These are phyloP conservation scores for Edaphochlamys debaryana DNA, from an alignment of 139 green algal genomes.

Conservation along the genomic window DNA sequence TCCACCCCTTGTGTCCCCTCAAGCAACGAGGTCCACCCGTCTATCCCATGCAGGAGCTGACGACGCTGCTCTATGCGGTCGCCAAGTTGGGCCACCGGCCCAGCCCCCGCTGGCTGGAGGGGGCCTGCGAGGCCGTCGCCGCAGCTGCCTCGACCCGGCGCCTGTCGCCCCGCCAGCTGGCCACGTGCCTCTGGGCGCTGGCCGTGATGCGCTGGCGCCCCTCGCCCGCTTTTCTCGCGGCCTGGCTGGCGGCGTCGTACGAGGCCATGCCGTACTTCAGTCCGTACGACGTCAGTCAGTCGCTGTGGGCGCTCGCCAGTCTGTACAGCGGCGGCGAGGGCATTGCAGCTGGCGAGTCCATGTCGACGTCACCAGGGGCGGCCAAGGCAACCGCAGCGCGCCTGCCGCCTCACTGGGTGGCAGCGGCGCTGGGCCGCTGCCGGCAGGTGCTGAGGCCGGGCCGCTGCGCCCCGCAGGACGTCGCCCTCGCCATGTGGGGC, in stretches of 20 bases:
- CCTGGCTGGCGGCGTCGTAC: slow-evolving; percentile 11
- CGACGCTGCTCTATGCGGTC: background rate
- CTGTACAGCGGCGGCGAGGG: background rate
- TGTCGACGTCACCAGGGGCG: background rate
- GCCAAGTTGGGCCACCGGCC: slow-evolving; percentile 13
- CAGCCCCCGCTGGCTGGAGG: background rate
- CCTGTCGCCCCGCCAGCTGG: slow-evolving; percentile 23
- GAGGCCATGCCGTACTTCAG: background rate
- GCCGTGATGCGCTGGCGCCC: slow-evolving; percentile 37
- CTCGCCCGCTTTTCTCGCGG: slow-evolving; percentile 22
- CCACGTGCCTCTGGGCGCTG: slow-evolving; percentile 37
- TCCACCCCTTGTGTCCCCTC: no score
- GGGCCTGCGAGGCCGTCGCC: background rate
- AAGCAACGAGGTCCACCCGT: no score
- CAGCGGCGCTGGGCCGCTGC: background rate
- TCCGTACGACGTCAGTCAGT: slow-evolving; percentile 28
- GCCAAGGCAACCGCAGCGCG: background rate
- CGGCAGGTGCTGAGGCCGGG: background rate
- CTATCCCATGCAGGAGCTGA: slow-evolving; percentile 23
- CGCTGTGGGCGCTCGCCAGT: slow-evolving; percentile 19
- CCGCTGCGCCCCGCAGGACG: background rate
- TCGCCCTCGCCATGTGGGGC: slow-evolving; percentile 22
- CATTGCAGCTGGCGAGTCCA: no score
- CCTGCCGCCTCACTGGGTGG: background rate
- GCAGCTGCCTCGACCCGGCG: background rate